Base-by-base conservation (phyloP, 495 filamentous ascomycete genomes). In the Xanthoparmelia taractica region DNA sequence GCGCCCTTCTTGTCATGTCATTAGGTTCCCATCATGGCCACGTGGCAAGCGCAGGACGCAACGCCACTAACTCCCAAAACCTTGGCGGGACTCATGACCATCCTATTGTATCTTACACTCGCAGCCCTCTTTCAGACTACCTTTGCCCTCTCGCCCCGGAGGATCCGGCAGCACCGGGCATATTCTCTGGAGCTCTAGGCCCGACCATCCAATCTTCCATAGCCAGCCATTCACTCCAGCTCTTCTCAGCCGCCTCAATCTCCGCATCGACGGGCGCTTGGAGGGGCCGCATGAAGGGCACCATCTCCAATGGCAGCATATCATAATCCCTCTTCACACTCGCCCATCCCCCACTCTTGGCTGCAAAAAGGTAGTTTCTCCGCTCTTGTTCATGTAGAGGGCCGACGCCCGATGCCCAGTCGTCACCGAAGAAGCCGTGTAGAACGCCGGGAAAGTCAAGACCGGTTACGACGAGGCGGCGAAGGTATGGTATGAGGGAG, bases 181-280 rank as follows among this genome's bases (percentile, higher is more conserved):
- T 69, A 10, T 62, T 59, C 45, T 77, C 75, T 10, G 83, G 84
- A 36, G 82, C 81, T 64, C 83, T 75, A 5, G 82, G 79, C 18
- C 90, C 91, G 54, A 96, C 78, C 90, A 96, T 94, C 91, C 92
- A 96, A 71, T 96, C 91, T 73, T 96, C 89, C 90, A 96, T 95
- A 12, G 90, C 90, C 38, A 96, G 75, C 89, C 90, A 95, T 69
- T 88, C 84, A 69, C 85, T 89, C 88, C 89, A 96, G 61, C 78
- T 85, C 65, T 80, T 80, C 78, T 98, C 91, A 0, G 92, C 94
- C 17, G 75, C 80, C 64, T 89, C 84, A 66, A 97, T 92, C 77
- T 97, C 94, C 29, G 82, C 81, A 67, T 91, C 85, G 37, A 84
- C 77, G 3, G 88, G 85, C 48, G 84, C 80, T 69, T 88, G 85